These are phyloP conservation scores for Cercospora sp. DNA, from an alignment of 2,329 filamentous ascomycete species.

Conservation along the genomic window DNA sequence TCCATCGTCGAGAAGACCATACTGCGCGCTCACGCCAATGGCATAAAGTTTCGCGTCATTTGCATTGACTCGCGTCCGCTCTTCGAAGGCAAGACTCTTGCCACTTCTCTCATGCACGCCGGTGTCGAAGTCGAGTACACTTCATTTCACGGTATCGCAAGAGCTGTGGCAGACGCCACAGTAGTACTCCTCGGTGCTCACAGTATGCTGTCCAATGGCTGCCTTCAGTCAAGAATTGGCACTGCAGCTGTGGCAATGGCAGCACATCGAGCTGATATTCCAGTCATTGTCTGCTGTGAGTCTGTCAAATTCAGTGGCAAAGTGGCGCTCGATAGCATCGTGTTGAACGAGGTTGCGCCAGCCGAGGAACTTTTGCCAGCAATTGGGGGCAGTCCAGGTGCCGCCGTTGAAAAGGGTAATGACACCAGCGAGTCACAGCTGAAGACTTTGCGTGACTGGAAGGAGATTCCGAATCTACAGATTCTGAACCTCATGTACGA, in stretches of 20 bases:
- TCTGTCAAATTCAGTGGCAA: slow-evolving; percentile 92
- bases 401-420: slow-evolving; percentile 31
- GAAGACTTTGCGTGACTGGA: slow-evolving; percentile 54
- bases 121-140: slow-evolving; percentile 80
- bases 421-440: slow-evolving; percentile 31
- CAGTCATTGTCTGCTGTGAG: slow-evolving; percentile 88
- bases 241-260: slow-evolving; percentile 85
- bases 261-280: slow-evolving; percentile 72
- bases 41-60: slow-evolving; percentile 78
- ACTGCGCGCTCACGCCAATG: slow-evolving; percentile 67
- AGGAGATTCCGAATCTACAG: slow-evolving; percentile 61
- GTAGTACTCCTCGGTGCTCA: slow-evolving; percentile 84
- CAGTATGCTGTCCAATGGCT: slow-evolving; percentile 92
- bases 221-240: slow-evolving; percentile 83
- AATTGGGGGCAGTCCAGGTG: neutral
- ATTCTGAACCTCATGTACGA: slow-evolving; percentile 82
- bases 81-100: slow-evolving; percentile 70
- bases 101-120: slow-evolving; percentile 66
- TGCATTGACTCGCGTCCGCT: slow-evolving; percentile 76
- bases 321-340: slow-evolving; percentile 87
- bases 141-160: slow-evolving; percentile 73
- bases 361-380: slow-evolving; percentile 61
- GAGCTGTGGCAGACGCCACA: slow-evolving; percentile 69
- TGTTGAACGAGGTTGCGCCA: slow-evolving; percentile 88
- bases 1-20: slow-evolving; percentile 83